Base-by-base conservation (phyloP, 345 rosid species). In the Lepidium sativum region DNA sequence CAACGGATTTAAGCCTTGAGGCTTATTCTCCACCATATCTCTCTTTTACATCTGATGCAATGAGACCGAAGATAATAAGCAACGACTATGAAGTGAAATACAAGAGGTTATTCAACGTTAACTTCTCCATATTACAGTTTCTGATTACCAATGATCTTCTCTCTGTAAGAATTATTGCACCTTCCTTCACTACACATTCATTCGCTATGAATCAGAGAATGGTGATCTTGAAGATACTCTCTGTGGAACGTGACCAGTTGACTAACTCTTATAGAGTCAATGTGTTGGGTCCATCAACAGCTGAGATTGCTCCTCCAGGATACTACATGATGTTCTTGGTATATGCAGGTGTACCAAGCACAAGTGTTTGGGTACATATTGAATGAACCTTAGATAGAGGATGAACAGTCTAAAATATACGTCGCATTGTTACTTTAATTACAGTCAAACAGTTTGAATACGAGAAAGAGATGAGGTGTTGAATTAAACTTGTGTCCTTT, bases 191-290 rank as follows among this genome's bases (percentile, higher is more conserved):
- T 4, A 89, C 92, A 0, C 95, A 92, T 53, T 86, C 92, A 0
- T 82, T 83, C 16, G 75, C 84, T 3, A 89, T 92, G 97, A 92
- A 84, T 55, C 95, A 89, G 74, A 81, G 91, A 74, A 84, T 87
- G 92, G 88, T 89, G 49, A 78, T 81, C 53, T 89, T n/a, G n/a
- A n/a, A n/a, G n/a, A n/a, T n/a, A n/a, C n/a, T n/a, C n/a, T n/a
- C n/a, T n/a, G n/a, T n/a, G n/a, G n/a, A n/a, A n/a, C n/a, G n/a
- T n/a, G n/a, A n/a, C n/a, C n/a, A n/a, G n/a, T n/a, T n/a, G n/a
- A n/a, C n/a, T n/a, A n/a, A n/a, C n/a, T n/a, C n/a, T n/a, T n/a
- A n/a, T n/a, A n/a, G n/a, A n/a, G n/a, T n/a, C n/a, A n/a, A n/a
- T n/a, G n/a, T n/a, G n/a, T n/a, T n/a, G n/a, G n/a, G n/a, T n/a